phyloP scores from a whole-genome alignment of 1,284 basidiomycete genomes.

The Volvariella surrecta region DNA sequence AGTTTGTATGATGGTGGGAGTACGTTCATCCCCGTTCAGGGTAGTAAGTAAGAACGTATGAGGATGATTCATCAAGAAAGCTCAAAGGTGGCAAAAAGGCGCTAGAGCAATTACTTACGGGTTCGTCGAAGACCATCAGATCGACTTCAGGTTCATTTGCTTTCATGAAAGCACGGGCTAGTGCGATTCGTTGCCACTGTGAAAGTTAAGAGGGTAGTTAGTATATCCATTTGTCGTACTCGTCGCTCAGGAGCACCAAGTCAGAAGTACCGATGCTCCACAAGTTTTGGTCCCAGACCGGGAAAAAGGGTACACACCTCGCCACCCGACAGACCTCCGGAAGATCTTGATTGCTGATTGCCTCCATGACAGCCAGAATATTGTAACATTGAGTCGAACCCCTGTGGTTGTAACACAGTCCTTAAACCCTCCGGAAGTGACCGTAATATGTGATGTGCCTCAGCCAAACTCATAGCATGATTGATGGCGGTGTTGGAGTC shows the following conservation, averaged over 20 bases:
- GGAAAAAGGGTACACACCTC: conserved; percentile 41
- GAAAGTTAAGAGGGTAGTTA: conserved; percentile 11
- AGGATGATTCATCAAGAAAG: conserved; percentile 3
- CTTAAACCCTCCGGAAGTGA: conserved; percentile 57
- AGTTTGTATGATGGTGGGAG: not conserved
- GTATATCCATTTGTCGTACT: no score
- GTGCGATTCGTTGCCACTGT: conserved; percentile 80
- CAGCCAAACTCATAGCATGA: conserved; percentile 54
- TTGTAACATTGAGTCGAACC: conserved; percentile 44
- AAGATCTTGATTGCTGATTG: conserved; percentile 17
- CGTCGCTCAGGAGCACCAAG: no score
- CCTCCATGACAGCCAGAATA: conserved; percentile 21
- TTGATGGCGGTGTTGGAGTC: conserved; percentile 42
- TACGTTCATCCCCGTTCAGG: conserved; percentile 5
- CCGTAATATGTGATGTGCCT: conserved; percentile 53
- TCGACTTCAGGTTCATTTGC: conserved; percentile 66
- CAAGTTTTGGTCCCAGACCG: not conserved
- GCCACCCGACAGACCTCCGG: conserved; percentile 63
- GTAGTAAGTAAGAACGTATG: conserved; percentile 2
- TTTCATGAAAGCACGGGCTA: conserved; percentile 79
- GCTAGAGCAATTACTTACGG: conserved; percentile 34
- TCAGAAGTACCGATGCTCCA: no score
- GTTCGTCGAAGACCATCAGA: conserved; percentile 75
- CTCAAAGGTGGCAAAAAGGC: not conserved
- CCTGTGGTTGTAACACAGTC: conserved; percentile 56